A percentile compares a stretch with the other conserved stretches of the same genome.
Evolutionary conservation across 148 eudicot species (phyloP).

Genomic region (Persicaria tinctoria): DNA sequence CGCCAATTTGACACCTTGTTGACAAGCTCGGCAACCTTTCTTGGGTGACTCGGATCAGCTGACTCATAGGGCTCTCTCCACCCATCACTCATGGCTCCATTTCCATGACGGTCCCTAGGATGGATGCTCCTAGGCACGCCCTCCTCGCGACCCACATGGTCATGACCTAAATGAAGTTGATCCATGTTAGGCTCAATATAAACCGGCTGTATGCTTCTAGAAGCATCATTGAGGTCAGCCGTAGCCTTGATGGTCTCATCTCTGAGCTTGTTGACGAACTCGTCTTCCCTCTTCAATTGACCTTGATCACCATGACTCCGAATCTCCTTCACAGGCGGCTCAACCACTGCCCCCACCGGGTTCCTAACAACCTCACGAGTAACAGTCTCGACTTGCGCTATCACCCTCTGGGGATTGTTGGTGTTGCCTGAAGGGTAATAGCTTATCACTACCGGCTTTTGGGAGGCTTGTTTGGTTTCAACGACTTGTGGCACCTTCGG

Average conservation of each 20-base stretch:
- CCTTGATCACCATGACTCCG: not conserved
- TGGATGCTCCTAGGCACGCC: not conserved
- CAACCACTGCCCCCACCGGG: not conserved
- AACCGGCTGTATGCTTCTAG: not conserved
- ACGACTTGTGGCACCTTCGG: not conserved
- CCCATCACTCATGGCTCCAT: not conserved
- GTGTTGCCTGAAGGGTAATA: conserved; percentile 11
- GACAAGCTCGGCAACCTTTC: conserved; percentile 7
- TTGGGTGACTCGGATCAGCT: conserved; percentile 1
- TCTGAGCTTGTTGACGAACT: conserved; percentile 5
- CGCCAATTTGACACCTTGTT: conserved; percentile 1
- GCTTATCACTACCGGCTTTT: not conserved
- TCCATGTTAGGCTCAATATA: not conserved
- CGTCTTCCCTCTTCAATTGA: conserved; percentile 3
- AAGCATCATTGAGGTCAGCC: not conserved
- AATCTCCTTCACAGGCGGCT: not conserved
- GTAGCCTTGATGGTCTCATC: conserved; percentile 5
- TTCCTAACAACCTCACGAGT: conserved; percentile 1
- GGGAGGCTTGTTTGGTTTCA: not conserved
- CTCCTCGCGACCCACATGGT: not conserved
- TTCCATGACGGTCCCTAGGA: not conserved
- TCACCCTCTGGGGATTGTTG: conserved; percentile 1
- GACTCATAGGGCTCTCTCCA: not conserved
- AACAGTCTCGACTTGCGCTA: conserved; percentile 4
- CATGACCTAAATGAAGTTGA: conserved; percentile 1